phyloP scores from a whole-genome alignment of 2,329 filamentous ascomycete genomes.

The Harringtonia aguacate region DNA sequence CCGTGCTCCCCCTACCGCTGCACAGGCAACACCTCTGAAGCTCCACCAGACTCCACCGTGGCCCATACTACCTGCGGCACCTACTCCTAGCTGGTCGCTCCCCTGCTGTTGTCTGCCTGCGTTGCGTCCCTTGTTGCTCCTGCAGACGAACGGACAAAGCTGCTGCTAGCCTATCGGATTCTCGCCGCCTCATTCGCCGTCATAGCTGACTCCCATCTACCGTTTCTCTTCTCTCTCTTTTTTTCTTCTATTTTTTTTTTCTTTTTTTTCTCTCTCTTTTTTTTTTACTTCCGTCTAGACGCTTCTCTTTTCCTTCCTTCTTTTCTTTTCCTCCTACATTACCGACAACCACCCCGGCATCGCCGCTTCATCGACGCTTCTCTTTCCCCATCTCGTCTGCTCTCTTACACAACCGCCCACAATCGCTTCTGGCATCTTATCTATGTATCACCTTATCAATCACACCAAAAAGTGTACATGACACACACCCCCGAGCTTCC shows the following conservation, averaged over 20 bases:
- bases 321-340: too few species aligned
- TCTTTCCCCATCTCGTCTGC: not conserved
- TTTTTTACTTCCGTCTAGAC: not conserved
- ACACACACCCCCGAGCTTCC: constrained; percentile 6
- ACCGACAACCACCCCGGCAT: too few species aligned
- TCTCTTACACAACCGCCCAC: not conserved
- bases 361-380: too few species aligned
- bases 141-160: constrained; percentile 1
- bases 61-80: not conserved
- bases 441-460: constrained; percentile 9
- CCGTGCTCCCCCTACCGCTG: not conserved
- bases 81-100: not conserved
- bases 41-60: not conserved
- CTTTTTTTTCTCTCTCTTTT: not conserved
- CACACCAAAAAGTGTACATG: constrained; percentile 7
- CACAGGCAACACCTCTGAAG: not conserved
- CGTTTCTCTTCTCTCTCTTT: constrained; percentile 1
- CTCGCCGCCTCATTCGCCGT: constrained; percentile 11
- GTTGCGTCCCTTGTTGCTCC: not conserved
- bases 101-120: not conserved
- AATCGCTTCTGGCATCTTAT: constrained; percentile 7
- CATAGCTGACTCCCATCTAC: not conserved
- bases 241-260: not conserved
- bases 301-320: too few species aligned
- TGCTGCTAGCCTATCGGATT: constrained; percentile 10